Percentiles rank a stretch among this genome's conserved stretches.
phyloP scores from a whole-genome alignment of 331 rosid genomes.

The Saraca asoca region DNA sequence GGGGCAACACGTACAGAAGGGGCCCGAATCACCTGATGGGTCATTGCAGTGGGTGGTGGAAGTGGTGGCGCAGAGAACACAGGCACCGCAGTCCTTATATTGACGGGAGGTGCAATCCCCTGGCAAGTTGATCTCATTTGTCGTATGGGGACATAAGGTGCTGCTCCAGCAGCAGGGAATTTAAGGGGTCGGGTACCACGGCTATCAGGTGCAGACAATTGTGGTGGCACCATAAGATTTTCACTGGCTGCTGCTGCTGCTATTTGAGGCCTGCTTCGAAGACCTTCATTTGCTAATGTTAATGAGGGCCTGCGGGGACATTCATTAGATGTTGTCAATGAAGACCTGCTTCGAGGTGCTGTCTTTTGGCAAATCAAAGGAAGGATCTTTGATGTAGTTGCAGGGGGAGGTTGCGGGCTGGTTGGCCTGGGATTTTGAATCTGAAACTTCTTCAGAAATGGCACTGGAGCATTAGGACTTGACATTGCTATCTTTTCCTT shows the following conservation, averaged over 20 bases:
- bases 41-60: slow-evolving; percentile 55
- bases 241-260: slow-evolving; percentile 44
- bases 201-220: slow-evolving; percentile 46
- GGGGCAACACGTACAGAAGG: slow-evolving; percentile 65
- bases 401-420: slow-evolving; percentile 75
- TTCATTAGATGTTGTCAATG: slow-evolving; percentile 24
- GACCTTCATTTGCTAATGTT: slow-evolving; percentile 48
- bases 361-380: slow-evolving; percentile 80
- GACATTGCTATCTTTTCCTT: slow-evolving; percentile 79
- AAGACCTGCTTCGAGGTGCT: slow-evolving; percentile 54
- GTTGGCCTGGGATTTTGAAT: slow-evolving; percentile 76
- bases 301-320: slow-evolving; percentile 41
- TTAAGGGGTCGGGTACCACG: slow-evolving; percentile 55
- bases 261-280: slow-evolving; percentile 50
- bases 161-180: slow-evolving; percentile 79
- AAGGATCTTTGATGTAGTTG: slow-evolving; percentile 82
- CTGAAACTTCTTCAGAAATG: slow-evolving; percentile 72
- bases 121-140: slow-evolving; percentile 82
- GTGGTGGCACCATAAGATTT: slow-evolving; percentile 36
- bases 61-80: slow-evolving; percentile 89
- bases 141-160: slow-evolving; percentile 80
- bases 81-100: slow-evolving; percentile 77
- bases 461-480: slow-evolving; percentile 65
- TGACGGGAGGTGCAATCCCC: slow-evolving; percentile 91
- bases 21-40: slow-evolving; percentile 53